A percentile compares a stretch with the other conserved stretches of the same genome.
phyloP scores from a whole-genome alignment of 2,329 filamentous ascomycete species.

The Akanthomyces uredinophilus region DNA sequence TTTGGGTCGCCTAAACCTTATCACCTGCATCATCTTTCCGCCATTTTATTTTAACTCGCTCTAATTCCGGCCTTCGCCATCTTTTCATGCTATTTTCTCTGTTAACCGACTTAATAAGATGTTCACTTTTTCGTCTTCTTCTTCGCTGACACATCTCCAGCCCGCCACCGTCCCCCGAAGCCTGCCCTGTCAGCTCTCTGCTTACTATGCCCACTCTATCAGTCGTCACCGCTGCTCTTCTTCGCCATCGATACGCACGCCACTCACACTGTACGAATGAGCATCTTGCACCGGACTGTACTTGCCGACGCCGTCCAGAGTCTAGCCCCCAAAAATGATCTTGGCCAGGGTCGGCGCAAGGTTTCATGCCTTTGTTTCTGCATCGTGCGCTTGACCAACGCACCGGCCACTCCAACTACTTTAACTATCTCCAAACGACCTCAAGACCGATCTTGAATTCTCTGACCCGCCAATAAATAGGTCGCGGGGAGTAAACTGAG shows the following conservation, averaged over 20 bases:
- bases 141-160: not conserved
- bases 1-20: not conserved
- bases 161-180: not conserved
- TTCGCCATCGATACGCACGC: not conserved
- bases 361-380: no score
- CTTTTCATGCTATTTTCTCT: not conserved
- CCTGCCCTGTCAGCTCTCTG: not conserved
- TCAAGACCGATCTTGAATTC: no score
- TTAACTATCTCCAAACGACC: no score
- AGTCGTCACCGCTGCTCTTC: not conserved
- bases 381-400: no score
- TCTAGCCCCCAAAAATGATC: not conserved
- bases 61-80: not conserved
- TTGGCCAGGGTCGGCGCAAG: no score
- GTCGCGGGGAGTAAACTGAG: no score
- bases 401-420: no score
- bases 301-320: not conserved
- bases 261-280: not conserved
- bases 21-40: not conserved
- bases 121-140: not conserved
- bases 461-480: no score
- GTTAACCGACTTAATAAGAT: not conserved
- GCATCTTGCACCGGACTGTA: no score
- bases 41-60: not conserved
- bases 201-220: conserved; percentile 2